phyloP scores from a whole-genome alignment of 2,329 filamentous ascomycete species.

The Fusarium sp. region DNA sequence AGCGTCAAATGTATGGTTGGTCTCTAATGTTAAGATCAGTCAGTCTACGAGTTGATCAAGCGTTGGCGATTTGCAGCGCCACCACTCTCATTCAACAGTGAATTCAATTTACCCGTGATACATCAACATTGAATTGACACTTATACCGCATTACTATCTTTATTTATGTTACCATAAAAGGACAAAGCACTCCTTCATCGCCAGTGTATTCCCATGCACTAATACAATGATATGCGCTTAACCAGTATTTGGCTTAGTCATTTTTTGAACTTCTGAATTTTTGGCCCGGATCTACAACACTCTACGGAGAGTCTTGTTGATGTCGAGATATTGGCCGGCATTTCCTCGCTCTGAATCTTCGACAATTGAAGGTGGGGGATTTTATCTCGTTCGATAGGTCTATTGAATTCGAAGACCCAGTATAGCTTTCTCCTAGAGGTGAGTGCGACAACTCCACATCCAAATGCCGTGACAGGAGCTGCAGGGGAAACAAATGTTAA shows the following conservation, averaged over 20 bases:
- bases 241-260: constrained; percentile 31
- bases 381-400: neutral
- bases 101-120: neutral
- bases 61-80: neutral
- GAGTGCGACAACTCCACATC: neutral
- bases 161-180: neutral
- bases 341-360: constrained; percentile 16
- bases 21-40: neutral
- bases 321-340: constrained; percentile 18
- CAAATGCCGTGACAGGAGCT: neutral
- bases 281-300: constrained; percentile 26
- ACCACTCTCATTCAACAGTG: neutral
- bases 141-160: neutral
- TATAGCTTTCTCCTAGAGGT: constrained; percentile 15
- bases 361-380: neutral
- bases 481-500: constrained; percentile 2
- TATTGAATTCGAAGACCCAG: neutral
- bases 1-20: neutral
- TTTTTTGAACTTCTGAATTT: constrained; percentile 28
- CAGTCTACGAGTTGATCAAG: neutral
- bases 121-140: neutral
- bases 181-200: neutral
- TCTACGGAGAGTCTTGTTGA: constrained; percentile 8
- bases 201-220: constrained; percentile 8
- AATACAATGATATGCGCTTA: constrained; percentile 13